Base-by-base conservation (phyloP, 805 yeast species). In the Sugiyamaella valdiviana region DNA sequence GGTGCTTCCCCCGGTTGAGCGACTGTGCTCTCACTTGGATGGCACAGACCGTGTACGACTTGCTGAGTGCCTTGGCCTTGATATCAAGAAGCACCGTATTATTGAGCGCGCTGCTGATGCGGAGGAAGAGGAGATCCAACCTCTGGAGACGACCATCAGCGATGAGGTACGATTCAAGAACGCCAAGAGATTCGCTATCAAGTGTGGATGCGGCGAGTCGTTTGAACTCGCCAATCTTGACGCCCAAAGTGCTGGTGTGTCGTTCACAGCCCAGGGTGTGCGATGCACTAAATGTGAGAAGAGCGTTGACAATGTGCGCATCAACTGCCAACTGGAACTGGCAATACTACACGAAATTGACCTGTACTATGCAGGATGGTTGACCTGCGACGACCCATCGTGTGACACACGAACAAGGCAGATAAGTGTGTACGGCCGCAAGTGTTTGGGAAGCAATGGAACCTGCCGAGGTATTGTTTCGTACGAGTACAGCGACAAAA, bases 1-100 rank as follows among this genome's bases (percentile, higher is more conserved):
- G 67, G 77, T 93, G 7, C 79, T 85, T 59, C 89, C 95, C 1
- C 97, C 97, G 2, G 81, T 93, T 7, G 95, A 87, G 62, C 80
- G 99, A 67, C 72, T 93, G 46, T 71, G 91, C 38, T 95, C 83
- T 56, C 78, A 83, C 52, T 81, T 93, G 46, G 95, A 88, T 55
- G 96, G 98, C 38, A 76, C 85, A 53, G 97, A 91, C 61, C 73
- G 81, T 59, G 79, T 80, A 43, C 76, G 93, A 56, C 73, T 93
- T 36, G 95, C 96, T 3, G 74, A 75, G 41, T 74, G 83, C 2
- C 71, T 93, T 35, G 95, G 95, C 0, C 71, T 93, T 37, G 96
- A 90, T 59, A 72, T 85, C 44, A 74, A 73, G 46, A 77, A 77
- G 56, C 85, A 78, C 57, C 73, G 76, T 35, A 65, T 53, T 5